These are phyloP conservation scores for Umbelopsis isabellina DNA, from an alignment of 192 early-diverging fungal species.

Conservation along the genomic window DNA sequence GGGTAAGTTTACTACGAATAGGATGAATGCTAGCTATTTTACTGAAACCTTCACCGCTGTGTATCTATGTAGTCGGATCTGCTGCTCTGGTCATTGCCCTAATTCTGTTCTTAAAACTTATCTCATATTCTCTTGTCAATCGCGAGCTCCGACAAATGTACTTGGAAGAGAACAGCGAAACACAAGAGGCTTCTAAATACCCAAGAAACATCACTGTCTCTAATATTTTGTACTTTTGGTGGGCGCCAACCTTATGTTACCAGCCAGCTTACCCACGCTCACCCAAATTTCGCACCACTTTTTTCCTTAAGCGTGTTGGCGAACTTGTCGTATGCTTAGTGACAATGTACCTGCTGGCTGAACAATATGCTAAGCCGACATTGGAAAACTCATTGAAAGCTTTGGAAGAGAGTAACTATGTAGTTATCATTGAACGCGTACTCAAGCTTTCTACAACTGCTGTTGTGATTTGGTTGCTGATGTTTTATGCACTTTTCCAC, in stretches of 20 bases:
- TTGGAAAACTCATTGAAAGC: slow-evolving; percentile 75
- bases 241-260: slow-evolving; percentile 86
- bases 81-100: slow-evolving; percentile 60
- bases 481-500: slow-evolving; percentile 88
- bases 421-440: slow-evolving; percentile 78
- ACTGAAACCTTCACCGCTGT: neutral
- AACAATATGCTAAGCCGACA: slow-evolving; percentile 82
- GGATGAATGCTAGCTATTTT: too few relatives aligned
- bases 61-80: slow-evolving; percentile 55
- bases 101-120: slow-evolving; percentile 81
- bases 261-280: slow-evolving; percentile 83
- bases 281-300: slow-evolving; percentile 63
- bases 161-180: slow-evolving; percentile 37
- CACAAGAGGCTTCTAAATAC: slow-evolving; percentile 60
- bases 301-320: slow-evolving; percentile 78
- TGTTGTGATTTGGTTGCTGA: slow-evolving; percentile 86
- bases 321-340: slow-evolving; percentile 70
- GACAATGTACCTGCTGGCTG: slow-evolving; percentile 79
- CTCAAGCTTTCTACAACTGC: slow-evolving; percentile 81
- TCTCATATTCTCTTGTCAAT: slow-evolving; percentile 79
- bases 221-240: slow-evolving; percentile 76
- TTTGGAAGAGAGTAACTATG: slow-evolving; percentile 67
- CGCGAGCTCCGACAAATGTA: slow-evolving; percentile 63
- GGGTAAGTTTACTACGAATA: slow-evolving; percentile 24
- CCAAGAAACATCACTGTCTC: slow-evolving; percentile 70